These are phyloP conservation scores for Gynostemma pentaphyllum DNA, from an alignment of 306 rosid genomes.

Conservation along the genomic window DNA sequence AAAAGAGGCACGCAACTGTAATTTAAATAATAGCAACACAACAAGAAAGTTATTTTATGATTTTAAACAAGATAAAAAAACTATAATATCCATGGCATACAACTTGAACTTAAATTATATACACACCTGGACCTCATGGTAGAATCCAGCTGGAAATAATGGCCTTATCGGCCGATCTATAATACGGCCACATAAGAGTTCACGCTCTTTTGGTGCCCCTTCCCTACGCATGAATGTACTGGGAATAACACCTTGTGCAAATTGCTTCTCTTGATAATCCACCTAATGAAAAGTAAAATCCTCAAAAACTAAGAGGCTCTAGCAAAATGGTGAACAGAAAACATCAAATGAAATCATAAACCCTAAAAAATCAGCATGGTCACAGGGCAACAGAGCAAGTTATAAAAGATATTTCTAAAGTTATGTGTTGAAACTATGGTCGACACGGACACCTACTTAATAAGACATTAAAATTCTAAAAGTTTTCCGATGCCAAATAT, in stretches of 20 bases:
- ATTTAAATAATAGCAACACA: neutral
- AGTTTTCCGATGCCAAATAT: no score
- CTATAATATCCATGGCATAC: neutral
- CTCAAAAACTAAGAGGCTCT: neutral
- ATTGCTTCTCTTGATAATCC: conserved; percentile 92
- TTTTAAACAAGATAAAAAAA: neutral
- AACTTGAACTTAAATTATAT: conserved; percentile 6
- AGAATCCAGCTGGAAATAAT: conserved; percentile 79
- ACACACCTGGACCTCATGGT: conserved; percentile 89
- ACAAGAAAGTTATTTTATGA: neutral
- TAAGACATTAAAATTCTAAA: no score
- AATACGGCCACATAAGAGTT: conserved; percentile 74
- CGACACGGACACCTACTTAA: no score
- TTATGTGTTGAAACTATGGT: no score
- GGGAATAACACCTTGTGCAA: conserved; percentile 85
- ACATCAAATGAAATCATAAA: neutral
- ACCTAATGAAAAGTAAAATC: conserved; percentile 39
- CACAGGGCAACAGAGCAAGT: no score
- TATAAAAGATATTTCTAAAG: no score
- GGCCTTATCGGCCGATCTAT: conserved; percentile 93
- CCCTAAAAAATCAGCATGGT: no score
- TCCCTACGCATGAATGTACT: conserved; percentile 69
- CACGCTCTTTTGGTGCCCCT: conserved; percentile 96
- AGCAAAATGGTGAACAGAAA: neutral
- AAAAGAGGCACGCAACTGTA: neutral